Base-by-base conservation (phyloP, 2,329 filamentous ascomycete genomes). In the Thielaviopsis musarum region DNA sequence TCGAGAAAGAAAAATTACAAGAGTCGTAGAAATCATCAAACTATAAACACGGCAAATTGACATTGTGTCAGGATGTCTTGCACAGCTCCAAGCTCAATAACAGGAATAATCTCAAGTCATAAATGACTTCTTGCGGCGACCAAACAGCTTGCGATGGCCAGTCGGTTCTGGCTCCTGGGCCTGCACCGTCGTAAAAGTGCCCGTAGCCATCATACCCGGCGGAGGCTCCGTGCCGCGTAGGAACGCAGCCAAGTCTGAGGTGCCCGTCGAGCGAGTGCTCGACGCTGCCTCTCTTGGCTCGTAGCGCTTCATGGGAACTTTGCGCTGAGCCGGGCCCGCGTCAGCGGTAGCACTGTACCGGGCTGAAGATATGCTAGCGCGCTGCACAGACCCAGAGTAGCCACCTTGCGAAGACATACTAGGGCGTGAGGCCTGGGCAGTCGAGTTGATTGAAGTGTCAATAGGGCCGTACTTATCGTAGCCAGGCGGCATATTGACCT, bases 211-310 rank as follows among this genome's bases (percentile, higher is more conserved):
- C 49, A 57, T 59, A 13, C 51, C 28, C 6, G 60, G 9, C 34
- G 84, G 82, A 2, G 86, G 85, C 38, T 77, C 83, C 15, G 84
- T 86, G 65, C 82, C 81, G 58, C 78, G 80, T 34, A 93, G 71
- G 68, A 91, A 91, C 57, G 82, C 81, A 0, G 87, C 86, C 52
- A 91, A 70, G 56, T 89, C 86, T 19, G 79, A 77, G 1, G 84
- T 89, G 53, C 72, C 70, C n/a, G 71, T 86, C 52, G 69, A 69
- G n/a, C 70, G 70, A 6, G 68, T 69, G 3, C 69, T 64, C n/a
- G 69, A 67, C 41, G 72, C 70, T 2, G 78, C 71, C 4, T 82
- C 79, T 53, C 79, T 74, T 2, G 80, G 75, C 67, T 81, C 78
- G 65, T 77, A 83, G 65, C 70, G 78, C 70, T 78, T 83, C 75